Base-by-base conservation (phyloP, 2,329 filamentous ascomycete genomes). In the Ophiocordyceps unilateralis region DNA sequence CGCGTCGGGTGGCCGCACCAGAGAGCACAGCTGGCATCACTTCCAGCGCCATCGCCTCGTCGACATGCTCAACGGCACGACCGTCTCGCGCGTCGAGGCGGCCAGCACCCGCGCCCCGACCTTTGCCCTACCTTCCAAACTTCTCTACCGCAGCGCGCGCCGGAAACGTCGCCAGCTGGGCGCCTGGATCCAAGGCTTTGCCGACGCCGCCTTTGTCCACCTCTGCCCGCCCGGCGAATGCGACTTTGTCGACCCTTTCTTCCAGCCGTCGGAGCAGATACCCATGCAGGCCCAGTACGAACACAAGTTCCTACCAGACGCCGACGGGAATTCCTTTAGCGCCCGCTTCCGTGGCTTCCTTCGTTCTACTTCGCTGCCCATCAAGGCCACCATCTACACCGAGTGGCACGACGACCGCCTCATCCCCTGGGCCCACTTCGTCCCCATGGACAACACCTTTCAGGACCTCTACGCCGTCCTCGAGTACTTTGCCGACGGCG, bases 331-430 rank as follows among this genome's bases (percentile, higher is more conserved):
- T 58, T 72, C 69, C 2, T 78, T 77, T 52, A 74, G 68, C 43
- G 76, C 72, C 4, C 68, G 76, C n/a, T 81, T 74, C 58, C 68
- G 72, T 40, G 69, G 68, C 0, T 79, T 84, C 50, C 61, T 86
- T 9, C 65, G 69, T 22, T 79, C 72, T 32, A 81, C 72, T 1
- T 77, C 72, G 39, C 57, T 83, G 28, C 76, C 78, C 1, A 70
- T 86, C 54, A 86, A 86, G 59, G 71, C 76, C 12, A 84, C 81
- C 4, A 68, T 85, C 38, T 86, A 81, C 55, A 64, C 72, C 9
- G 82, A 86, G 55, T 86, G 82, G 82, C 81, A 85, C 54, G 81
- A 85, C 54, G 69, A 73, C 38, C 68, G 81, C 7, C 64, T 86
- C 1, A 61, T 75, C 14, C 74, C 79, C 0, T 87, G 81, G 81